A percentile compares a stretch with the other conserved stretches of the same genome.
Conservation (phyloP, 768 basidiomycete species). For the Termitomyces sp. region DNA sequence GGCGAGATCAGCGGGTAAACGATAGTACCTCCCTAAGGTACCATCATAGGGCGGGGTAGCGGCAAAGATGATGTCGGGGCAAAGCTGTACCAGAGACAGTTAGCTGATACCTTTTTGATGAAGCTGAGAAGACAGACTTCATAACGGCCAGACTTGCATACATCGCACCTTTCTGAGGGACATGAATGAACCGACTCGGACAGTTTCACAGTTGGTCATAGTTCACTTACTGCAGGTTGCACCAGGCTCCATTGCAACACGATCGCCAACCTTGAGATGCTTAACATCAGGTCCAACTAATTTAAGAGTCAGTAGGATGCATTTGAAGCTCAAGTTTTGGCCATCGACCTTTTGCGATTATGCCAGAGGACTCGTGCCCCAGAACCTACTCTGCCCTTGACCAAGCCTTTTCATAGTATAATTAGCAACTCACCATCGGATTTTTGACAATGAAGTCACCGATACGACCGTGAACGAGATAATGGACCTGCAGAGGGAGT, state of each 20-base stretch:
- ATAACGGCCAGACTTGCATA: conserved; percentile 82
- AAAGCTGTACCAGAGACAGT: conserved; percentile 49
- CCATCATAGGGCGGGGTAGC: conserved; percentile 95
- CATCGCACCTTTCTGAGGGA: conserved; percentile 56
- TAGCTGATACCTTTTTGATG: not conserved
- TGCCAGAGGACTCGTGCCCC: conserved; percentile 90
- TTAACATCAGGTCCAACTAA: conserved; percentile 79
- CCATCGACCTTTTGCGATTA: conserved; percentile 60
- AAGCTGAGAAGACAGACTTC: conserved; percentile 45
- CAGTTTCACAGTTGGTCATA: conserved; percentile 4
- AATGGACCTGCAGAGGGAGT: conserved; percentile 58
- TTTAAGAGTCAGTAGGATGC: not conserved
- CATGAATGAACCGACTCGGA: conserved; percentile 1
- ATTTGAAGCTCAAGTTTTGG: not conserved
- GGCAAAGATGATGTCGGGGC: conserved; percentile 83
- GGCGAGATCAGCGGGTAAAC: conserved; percentile 79
- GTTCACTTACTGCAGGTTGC: conserved; percentile 63
- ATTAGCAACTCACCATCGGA: conserved; percentile 60
- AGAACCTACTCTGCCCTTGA: conserved; percentile 81
- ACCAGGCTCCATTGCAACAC: conserved; percentile 91
- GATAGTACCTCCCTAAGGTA: conserved; percentile 85
- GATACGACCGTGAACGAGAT: conserved; percentile 73
- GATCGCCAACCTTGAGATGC: conserved; percentile 75
- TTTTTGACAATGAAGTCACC: conserved; percentile 76
- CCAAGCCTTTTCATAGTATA: not conserved